Percentiles rank a stretch among this genome's conserved stretches.
These are phyloP conservation scores for Sugiyamaella neomexicana DNA, from an alignment of 1,139 yeast genomes.

Conservation along the genomic window DNA sequence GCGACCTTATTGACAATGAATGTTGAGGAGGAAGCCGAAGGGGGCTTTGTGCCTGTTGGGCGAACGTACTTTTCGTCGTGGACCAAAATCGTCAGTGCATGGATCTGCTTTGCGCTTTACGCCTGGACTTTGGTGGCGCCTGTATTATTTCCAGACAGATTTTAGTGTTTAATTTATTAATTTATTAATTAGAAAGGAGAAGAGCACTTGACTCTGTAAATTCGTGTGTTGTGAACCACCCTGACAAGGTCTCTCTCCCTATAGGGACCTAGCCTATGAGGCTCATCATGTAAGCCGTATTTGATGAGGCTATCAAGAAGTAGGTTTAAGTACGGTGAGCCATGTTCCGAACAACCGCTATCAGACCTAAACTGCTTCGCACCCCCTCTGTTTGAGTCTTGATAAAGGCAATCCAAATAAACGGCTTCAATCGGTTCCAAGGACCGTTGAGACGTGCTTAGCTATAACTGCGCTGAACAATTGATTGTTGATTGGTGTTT, in stretches of 20 bases:
- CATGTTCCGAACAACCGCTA: neutral
- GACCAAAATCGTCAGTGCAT: conserved; percentile 89
- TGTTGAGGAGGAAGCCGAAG: conserved; percentile 79
- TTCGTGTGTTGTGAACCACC: no score
- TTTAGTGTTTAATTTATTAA: conserved; percentile 36
- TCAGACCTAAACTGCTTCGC: neutral
- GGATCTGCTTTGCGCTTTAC: conserved; percentile 85
- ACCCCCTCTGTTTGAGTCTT: neutral
- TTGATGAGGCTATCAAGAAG: no score
- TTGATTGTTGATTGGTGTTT: neutral
- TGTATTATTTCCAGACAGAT: conserved; percentile 83
- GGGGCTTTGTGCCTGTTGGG: conserved; percentile 95
- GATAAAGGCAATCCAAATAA: neutral
- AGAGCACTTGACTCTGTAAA: no score
- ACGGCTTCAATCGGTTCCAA: no score
- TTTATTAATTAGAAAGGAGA: no score
- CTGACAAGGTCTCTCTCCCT: no score
- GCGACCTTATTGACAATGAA: conserved; percentile 91
- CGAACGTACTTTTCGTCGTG: conserved; percentile 93
- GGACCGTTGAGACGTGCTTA: no score
- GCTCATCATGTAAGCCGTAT: no score
- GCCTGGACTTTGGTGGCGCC: conserved; percentile 95
- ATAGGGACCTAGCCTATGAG: no score
- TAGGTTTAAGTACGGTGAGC: no score
- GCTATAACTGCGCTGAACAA: neutral